Evolutionary conservation across 225 moss, liverwort and hornwort genomes (phyloP).

Genomic region (Bryoerythrophyllum caledonicum): DNA sequence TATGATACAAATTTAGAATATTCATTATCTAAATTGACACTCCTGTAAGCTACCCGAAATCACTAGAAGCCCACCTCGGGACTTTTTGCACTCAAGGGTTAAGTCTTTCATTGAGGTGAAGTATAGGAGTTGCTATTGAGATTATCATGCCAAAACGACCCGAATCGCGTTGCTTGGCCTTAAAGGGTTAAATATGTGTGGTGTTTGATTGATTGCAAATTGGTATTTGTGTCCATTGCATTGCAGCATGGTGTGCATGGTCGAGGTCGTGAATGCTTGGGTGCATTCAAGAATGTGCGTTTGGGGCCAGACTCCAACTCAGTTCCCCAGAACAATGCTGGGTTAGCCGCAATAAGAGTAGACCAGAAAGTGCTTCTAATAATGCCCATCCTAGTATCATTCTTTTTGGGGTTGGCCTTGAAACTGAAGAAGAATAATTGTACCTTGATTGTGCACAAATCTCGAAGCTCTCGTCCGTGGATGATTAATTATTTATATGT

Average conservation of each 20-base stretch:
- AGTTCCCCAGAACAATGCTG: neutral
- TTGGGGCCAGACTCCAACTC: neutral
- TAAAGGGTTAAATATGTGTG: no score
- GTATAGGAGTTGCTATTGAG: no score
- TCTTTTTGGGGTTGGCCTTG: neutral
- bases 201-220: neutral
- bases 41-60: no score
- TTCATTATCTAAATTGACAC: no score
- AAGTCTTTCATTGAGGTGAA: no score
- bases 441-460: neutral
- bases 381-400: neutral
- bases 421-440: neutral
- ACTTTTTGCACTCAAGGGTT: no score
- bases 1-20: no score
- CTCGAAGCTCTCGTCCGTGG: neutral
- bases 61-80: no score
- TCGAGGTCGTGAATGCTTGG: neutral
- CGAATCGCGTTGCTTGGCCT: no score
- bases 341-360: slow-evolving; percentile 5
- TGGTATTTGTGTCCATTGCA: neutral
- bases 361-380: slow-evolving; percentile 22
- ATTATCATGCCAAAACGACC: no score
- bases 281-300: neutral
- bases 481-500: no score
- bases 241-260: slow-evolving; percentile 11